Percentiles rank a stretch among this genome's conserved stretches.
These are phyloP conservation scores for Candida buenavistaensis DNA, from an alignment of 1,139 yeast species.

Conservation along the genomic window DNA sequence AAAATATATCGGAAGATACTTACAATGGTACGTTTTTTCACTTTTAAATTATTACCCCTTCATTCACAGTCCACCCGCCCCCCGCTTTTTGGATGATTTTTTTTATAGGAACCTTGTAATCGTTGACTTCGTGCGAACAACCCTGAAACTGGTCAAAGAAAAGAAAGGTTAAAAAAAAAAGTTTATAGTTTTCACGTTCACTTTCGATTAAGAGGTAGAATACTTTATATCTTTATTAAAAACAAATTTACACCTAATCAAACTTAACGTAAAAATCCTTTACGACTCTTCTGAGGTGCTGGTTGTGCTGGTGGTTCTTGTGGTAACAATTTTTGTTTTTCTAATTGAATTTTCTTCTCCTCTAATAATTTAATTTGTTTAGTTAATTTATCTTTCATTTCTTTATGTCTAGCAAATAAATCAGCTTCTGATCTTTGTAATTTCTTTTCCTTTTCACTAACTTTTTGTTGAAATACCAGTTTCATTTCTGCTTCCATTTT, in stretches of 20 bases:
- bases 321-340: conserved; percentile 60
- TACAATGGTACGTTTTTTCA: no score
- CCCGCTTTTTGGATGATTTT: no score
- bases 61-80: no score
- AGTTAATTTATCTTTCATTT: conserved; percentile 91
- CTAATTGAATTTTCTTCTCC: conserved; percentile 85
- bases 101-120: no score
- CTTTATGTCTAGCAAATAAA: conserved; percentile 91
- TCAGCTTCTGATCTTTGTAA: conserved; percentile 97
- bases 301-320: conserved; percentile 53
- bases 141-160: no score
- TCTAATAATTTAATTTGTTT: conserved; percentile 88
- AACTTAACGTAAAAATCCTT: conserved; percentile 52
- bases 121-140: no score
- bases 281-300: conserved; percentile 49
- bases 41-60: no score
- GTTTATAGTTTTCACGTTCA: no score
- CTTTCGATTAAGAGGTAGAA: no score
- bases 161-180: no score
- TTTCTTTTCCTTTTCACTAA: conserved; percentile 94
- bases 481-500: conserved; percentile 98
- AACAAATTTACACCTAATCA: background rate
- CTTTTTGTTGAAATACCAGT: conserved; percentile 94
- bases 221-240: background rate
- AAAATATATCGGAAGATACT: no score